phyloP scores from a whole-genome alignment of 2,329 filamentous ascomycete genomes.

The Didymosphaeria variabile region DNA sequence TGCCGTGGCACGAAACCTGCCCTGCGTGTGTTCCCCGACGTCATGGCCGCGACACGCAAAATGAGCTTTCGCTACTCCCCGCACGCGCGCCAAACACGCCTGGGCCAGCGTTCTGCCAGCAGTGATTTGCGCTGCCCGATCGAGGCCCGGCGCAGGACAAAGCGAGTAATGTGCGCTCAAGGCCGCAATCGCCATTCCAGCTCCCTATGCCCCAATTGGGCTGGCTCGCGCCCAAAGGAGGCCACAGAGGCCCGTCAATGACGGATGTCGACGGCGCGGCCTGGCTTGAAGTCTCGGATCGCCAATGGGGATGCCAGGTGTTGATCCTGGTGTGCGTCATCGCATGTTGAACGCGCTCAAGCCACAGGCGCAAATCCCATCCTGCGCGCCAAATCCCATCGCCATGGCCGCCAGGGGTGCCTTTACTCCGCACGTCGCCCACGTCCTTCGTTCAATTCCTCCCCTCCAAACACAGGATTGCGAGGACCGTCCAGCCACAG shows the following conservation, averaged over 20 bases:
- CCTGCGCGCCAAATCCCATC: neutral
- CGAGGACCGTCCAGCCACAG: too few species aligned
- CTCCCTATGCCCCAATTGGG: neutral
- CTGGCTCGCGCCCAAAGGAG: conserved; percentile 2
- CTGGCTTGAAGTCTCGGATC: conserved; percentile 9
- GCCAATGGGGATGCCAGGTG: neutral
- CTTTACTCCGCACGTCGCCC: neutral
- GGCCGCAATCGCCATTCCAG: neutral
- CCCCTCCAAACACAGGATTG: neutral
- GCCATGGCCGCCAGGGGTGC: neutral
- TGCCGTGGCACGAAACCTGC: conserved; percentile 17
- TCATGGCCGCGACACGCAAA: conserved; percentile 17
- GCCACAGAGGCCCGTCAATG: neutral
- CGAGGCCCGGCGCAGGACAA: neutral
- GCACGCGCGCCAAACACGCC: neutral
- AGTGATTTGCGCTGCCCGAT: neutral
- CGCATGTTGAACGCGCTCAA: conserved; percentile 1
- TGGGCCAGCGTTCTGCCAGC: neutral
- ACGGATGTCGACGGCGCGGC: neutral
- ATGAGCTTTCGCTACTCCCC: conserved; percentile 4
- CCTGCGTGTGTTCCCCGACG: conserved; percentile 10
- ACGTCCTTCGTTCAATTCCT: neutral
- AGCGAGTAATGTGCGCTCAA: neutral
- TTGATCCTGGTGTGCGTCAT: conserved; percentile 16
- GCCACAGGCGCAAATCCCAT: neutral